A percentile compares a stretch with the other conserved stretches of the same genome.
Conservation (phyloP, 192 early-diverging fungal genomes). For the Endogone sp. region DNA sequence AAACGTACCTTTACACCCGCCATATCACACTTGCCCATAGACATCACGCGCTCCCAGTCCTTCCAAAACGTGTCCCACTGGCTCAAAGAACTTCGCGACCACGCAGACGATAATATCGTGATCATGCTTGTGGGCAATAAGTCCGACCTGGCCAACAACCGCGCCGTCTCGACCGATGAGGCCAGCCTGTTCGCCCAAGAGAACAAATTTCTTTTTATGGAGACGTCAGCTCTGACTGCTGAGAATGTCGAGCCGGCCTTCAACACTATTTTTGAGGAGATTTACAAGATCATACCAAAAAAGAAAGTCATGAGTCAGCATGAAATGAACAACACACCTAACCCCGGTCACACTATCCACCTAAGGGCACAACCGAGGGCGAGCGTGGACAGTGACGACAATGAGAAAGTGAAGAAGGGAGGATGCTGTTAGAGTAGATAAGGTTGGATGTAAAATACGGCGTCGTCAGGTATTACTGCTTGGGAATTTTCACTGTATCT, state of each 20-base stretch:
- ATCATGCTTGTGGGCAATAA: slow-evolving; percentile 97
- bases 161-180: slow-evolving; percentile 75
- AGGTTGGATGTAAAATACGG: too few species aligned
- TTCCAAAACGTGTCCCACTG: slow-evolving; percentile 90
- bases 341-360: too few species aligned
- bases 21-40: slow-evolving; percentile 9
- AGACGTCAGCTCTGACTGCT: slow-evolving; percentile 74
- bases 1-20: too few species aligned
- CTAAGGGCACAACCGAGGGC: too few species aligned
- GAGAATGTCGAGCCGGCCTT: slow-evolving; percentile 89
- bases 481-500: too few species aligned
- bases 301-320: background rate
- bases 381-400: too few species aligned
- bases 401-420: too few species aligned
- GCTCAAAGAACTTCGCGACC: slow-evolving; percentile 96
- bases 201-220: slow-evolving; percentile 78
- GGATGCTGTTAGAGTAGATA: too few species aligned
- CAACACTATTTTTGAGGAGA: slow-evolving; percentile 27
- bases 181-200: slow-evolving; percentile 80
- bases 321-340: too few species aligned
- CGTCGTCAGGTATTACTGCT: too few species aligned
- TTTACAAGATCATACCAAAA: slow-evolving; percentile 26
- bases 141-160: slow-evolving; percentile 72
- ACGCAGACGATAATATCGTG: slow-evolving; percentile 91
- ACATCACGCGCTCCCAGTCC: slow-evolving; percentile 59